These are phyloP conservation scores for Phytopythium helicoides DNA, from an alignment of 352 stramenopile species.

Conservation along the genomic window DNA sequence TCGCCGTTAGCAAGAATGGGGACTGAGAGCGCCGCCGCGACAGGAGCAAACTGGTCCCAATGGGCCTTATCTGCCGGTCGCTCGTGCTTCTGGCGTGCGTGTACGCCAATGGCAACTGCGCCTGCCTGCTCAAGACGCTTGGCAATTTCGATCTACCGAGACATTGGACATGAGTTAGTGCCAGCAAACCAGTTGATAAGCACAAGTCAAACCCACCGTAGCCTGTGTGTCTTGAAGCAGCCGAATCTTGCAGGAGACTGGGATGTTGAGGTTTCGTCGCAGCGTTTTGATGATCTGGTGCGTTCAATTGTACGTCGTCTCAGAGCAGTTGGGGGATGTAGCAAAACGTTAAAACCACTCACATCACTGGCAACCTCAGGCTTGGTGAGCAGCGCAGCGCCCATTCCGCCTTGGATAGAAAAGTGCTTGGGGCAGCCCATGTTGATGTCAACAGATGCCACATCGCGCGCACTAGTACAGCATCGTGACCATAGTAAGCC, in stretches of 20 bases:
- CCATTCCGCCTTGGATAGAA: constrained; percentile 91
- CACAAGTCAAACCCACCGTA: constrained; percentile 38
- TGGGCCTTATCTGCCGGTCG: constrained; percentile 64
- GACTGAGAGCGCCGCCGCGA: constrained; percentile 71
- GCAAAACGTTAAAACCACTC: too few relatives aligned
- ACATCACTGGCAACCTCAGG: constrained; percentile 86
- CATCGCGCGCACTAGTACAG: constrained; percentile 60
- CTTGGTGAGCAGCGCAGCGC: constrained; percentile 85
- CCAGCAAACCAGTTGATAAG: not conserved
- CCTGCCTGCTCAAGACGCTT: constrained; percentile 63
- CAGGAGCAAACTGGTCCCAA: constrained; percentile 63
- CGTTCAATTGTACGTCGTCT: not conserved
- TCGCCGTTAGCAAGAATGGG: constrained; percentile 90
- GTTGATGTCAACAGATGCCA: constrained; percentile 92
- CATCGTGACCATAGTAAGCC: not conserved
- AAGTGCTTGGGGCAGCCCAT: constrained; percentile 96
- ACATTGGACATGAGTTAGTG: not conserved
- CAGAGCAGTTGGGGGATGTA: too few relatives aligned
- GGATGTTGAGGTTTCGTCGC: constrained; percentile 74
- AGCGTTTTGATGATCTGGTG: constrained; percentile 79
- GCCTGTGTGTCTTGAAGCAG: constrained; percentile 58
- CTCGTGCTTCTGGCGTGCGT: constrained; percentile 65
- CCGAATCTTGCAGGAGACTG: constrained; percentile 88
- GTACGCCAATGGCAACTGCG: constrained; percentile 65
- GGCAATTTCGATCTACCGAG: constrained; percentile 57